Evolutionary conservation across 1,284 basidiomycete species (phyloP).

Genomic region (Apiotrichum akiyoshidainum): DNA sequence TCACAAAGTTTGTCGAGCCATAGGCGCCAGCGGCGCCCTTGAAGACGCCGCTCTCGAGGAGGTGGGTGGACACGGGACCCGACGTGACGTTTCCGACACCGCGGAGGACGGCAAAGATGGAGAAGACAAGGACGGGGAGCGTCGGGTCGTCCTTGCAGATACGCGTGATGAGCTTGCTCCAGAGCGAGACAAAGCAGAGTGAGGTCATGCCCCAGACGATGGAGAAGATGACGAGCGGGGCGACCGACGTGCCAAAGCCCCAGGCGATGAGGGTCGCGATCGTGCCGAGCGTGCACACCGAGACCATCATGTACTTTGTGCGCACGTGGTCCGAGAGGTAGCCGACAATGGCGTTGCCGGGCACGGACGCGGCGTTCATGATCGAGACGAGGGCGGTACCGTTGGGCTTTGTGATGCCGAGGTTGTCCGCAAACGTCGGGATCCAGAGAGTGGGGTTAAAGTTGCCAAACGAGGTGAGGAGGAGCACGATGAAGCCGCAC

Average conservation of each 20-base stretch:
- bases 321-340: constrained; percentile 43
- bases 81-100: constrained; percentile 49
- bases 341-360: constrained; percentile 41
- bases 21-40: constrained; percentile 40
- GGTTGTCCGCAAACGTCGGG: constrained; percentile 42
- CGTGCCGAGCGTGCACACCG: constrained; percentile 38
- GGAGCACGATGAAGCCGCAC: constrained; percentile 34
- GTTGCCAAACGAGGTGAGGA: constrained; percentile 45
- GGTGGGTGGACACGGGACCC: constrained; percentile 35
- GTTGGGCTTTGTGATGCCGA: constrained; percentile 33
- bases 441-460: constrained; percentile 49
- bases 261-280: constrained; percentile 46
- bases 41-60: constrained; percentile 29
- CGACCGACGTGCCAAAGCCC: constrained; percentile 41
- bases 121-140: constrained; percentile 36
- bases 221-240: constrained; percentile 30
- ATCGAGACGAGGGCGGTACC: constrained; percentile 46
- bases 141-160: constrained; percentile 41
- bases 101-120: constrained; percentile 40
- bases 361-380: constrained; percentile 47
- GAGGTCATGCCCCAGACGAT: constrained; percentile 36
- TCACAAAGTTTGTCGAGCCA: constrained; percentile 35
- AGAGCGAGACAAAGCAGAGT: constrained; percentile 35
- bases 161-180: constrained; percentile 35
- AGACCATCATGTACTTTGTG: constrained; percentile 29